Evolutionary conservation across 1,139 yeast genomes (phyloP), one percentile per base, ranked within the genome.

Genomic region (Meyerozyma smithsonii): DNA sequence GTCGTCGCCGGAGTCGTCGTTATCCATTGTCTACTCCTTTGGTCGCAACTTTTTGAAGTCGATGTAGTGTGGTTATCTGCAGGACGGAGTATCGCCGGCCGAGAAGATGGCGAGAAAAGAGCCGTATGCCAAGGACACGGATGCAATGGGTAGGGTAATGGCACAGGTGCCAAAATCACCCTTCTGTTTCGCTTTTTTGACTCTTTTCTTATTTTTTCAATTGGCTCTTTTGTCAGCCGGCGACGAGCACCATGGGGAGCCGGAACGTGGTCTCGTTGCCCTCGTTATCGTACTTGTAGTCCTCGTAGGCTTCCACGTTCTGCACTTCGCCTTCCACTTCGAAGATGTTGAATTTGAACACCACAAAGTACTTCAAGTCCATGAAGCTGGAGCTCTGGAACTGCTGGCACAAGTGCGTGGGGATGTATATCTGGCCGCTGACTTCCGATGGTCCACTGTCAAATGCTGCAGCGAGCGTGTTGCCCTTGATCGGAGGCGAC

Each of bases 301-400:
- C 46, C 32, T 45, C 52, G 33, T 30, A 30, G 4, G 8, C 35
- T 40, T 44, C 8, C 41, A 11, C 23, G 39, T 41, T 11, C 10
- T 33, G 16, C 12, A 37, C 39, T 19, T 33, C 41, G 14, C 25
- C 38, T n/a, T 47, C 55, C 38, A 65, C 54, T 17, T 63, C 62
- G 40, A 56, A 43, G 36, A 69, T 48, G 46, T 62, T 67, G 42
- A 69, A 68, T 44, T 65, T 66, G 47, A 69, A 68, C 17, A 65
- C 69, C 35, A 69, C 45, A 39, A 46, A 63, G 46, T 70, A 69
- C 38, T 61, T 61, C 38, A 71, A 52, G 44, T 64, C 67, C 65
- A 70, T 58, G 14, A 70, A 58, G 8, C 55, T 46, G 2, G 64
- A 55, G 41, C 69, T 55, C 48, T 64, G 70, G 48, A 70, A 70